Conservation (phyloP, 306 rosid genomes). For the Glycine soja region DNA sequence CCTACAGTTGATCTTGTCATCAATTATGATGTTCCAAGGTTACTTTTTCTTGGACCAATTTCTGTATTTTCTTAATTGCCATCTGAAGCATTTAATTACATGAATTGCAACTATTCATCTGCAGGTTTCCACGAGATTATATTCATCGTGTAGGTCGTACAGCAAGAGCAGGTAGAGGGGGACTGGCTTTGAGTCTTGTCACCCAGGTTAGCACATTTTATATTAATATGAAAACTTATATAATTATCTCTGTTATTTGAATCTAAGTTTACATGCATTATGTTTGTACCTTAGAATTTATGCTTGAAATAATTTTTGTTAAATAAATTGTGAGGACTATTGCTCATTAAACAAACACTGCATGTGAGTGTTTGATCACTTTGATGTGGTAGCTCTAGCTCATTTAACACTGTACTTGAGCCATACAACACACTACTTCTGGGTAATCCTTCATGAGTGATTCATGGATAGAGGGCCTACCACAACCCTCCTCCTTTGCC, state of each 20-base stretch:
- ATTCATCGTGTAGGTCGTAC: conserved; percentile 95
- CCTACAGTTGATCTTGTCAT: conserved; percentile 91
- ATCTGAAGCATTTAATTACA: conserved; percentile 24
- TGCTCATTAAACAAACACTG: background rate
- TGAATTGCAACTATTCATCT: conserved; percentile 41
- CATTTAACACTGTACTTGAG: background rate
- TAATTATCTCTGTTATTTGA: no score
- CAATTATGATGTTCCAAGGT: conserved; percentile 94
- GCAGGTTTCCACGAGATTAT: conserved; percentile 84
- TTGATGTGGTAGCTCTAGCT: background rate
- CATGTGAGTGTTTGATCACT: background rate
- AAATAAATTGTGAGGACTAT: background rate
- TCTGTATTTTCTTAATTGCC: conserved; percentile 31
- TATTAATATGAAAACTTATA: no score
- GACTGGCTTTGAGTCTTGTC: conserved; percentile 78
- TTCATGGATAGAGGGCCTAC: no score
- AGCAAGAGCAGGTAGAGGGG: conserved; percentile 95
- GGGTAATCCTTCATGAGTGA: no score
- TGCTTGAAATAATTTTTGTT: background rate
- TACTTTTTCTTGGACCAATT: conserved; percentile 24
- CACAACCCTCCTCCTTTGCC: no score
- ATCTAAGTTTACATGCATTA: no score
- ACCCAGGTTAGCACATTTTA: conserved; percentile 46
- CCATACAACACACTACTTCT: background rate
- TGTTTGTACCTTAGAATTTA: conserved; percentile 45